Evolutionary conservation across 768 basidiomycete genomes (phyloP).

Genomic region (Lactarius quietus): DNA sequence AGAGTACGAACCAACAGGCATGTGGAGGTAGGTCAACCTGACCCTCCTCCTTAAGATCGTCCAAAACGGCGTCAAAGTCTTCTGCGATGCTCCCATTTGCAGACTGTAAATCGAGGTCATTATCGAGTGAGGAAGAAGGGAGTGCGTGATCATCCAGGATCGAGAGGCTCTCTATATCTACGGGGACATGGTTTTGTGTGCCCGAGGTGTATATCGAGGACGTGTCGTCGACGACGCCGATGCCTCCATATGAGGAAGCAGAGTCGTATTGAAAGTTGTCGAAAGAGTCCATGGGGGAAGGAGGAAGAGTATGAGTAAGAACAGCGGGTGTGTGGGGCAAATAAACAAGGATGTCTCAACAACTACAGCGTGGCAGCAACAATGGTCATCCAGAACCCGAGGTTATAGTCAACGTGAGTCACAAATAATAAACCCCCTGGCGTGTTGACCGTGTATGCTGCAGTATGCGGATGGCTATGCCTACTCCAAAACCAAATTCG

Average conservation of each 20-base stretch:
- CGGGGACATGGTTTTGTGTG: slow-evolving; percentile 47
- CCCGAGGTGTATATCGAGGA: slow-evolving; percentile 78
- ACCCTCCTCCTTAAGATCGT: slow-evolving; percentile 82
- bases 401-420: slow-evolving; percentile 62
- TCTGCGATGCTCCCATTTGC: slow-evolving; percentile 57
- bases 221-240: slow-evolving; percentile 71
- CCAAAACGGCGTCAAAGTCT: slow-evolving; percentile 86
- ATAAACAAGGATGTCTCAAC: slow-evolving; percentile 17
- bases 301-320: slow-evolving; percentile 15
- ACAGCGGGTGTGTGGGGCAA: not conserved
- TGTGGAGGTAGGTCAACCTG: slow-evolving; percentile 82
- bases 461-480: slow-evolving; percentile 65
- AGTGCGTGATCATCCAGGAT: slow-evolving; percentile 57
- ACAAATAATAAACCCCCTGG: not conserved
- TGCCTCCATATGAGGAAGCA: slow-evolving; percentile 72
- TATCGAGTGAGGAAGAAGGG: slow-evolving; percentile 15
- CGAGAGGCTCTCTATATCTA: slow-evolving; percentile 67
- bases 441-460: slow-evolving; percentile 1
- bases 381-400: slow-evolving; percentile 62
- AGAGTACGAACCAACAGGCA: slow-evolving; percentile 76
- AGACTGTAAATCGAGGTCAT: slow-evolving; percentile 35
- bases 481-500: slow-evolving; percentile 64
- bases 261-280: slow-evolving; percentile 86
- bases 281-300: slow-evolving; percentile 64
- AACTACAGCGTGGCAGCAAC: slow-evolving; percentile 28